phyloP scores from a whole-genome alignment of 371 early-diverging fungal species.

The Haplosporangium sp. region DNA sequence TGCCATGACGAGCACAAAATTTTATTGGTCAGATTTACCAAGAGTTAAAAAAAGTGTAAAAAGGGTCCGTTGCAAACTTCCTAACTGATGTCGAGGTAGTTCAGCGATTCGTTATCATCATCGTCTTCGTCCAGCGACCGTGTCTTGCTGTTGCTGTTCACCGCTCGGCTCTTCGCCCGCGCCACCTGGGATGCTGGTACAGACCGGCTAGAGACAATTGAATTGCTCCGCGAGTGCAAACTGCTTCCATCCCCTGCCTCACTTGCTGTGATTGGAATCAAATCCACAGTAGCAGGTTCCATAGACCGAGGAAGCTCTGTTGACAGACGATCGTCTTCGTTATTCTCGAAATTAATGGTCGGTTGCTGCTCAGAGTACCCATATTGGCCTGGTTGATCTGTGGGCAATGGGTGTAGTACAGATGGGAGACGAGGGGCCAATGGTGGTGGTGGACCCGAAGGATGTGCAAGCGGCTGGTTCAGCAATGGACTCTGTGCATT shows the following conservation, averaged over 20 bases:
- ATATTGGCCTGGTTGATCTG: background rate
- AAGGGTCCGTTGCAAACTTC: no score
- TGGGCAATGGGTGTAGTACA: background rate
- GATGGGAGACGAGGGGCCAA: background rate
- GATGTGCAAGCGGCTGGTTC: background rate
- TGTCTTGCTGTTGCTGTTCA: background rate
- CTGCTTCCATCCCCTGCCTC: conserved; percentile 21
- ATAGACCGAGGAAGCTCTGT: background rate
- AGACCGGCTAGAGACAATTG: conserved; percentile 8
- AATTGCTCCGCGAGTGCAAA: conserved; percentile 19
- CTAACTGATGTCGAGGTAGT: no score
- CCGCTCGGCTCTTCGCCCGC: background rate
- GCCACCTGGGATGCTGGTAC: background rate
- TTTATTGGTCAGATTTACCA: no score
- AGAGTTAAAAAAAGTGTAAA: no score
- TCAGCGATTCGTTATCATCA: no score
- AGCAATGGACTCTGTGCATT: conserved; percentile 6
- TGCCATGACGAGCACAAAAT: no score
- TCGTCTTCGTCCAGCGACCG: no score
- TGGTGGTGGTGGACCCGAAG: background rate
- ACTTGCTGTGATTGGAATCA: conserved; percentile 29
- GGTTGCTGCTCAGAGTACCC: background rate
- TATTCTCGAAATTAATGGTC: background rate
- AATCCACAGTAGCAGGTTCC: conserved; percentile 23
- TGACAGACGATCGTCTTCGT: background rate